Evolutionary conservation across 1,139 yeast genomes (phyloP).

Genomic region (Hanseniaspora uvarum): DNA sequence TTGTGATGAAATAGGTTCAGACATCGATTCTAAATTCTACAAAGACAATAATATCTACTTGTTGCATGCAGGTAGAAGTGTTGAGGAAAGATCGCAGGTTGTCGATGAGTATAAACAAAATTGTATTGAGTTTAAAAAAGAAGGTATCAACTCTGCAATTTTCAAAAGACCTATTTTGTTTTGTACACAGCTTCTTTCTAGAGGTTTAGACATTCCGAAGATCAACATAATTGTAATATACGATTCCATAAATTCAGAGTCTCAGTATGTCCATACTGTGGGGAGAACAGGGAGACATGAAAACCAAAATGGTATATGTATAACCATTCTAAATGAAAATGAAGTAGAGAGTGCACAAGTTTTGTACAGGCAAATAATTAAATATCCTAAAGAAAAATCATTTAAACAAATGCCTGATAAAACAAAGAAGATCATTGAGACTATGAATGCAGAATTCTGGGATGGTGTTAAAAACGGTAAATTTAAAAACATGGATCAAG

Average conservation of each 20-base stretch:
- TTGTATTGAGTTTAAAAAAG: slow-evolving; percentile 30
- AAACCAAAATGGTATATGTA: slow-evolving; percentile 54
- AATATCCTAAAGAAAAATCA: slow-evolving; percentile 50
- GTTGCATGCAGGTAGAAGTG: slow-evolving; percentile 90
- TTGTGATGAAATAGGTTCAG: slow-evolving; percentile 61
- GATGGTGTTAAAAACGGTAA: slow-evolving; percentile 60
- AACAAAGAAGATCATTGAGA: slow-evolving; percentile 33
- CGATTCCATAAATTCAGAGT: slow-evolving; percentile 86
- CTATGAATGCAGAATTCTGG: slow-evolving; percentile 48
- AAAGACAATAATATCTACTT: slow-evolving; percentile 50
- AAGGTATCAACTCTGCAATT: not conserved
- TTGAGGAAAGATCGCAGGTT: slow-evolving; percentile 68
- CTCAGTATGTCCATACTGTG: slow-evolving; percentile 91
- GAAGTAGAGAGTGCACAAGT: slow-evolving; percentile 53
- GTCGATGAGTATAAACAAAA: slow-evolving; percentile 63
- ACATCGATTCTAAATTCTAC: slow-evolving; percentile 22
- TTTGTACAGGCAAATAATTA: slow-evolving; percentile 45
- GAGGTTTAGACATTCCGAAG: slow-evolving; percentile 86
- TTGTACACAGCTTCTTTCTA: slow-evolving; percentile 89
- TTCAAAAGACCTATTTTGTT: slow-evolving; percentile 41
- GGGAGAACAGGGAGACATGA: slow-evolving; percentile 97
- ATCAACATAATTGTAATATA: slow-evolving; percentile 71
- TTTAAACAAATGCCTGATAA: slow-evolving; percentile 36
- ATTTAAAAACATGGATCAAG: slow-evolving; percentile 50
- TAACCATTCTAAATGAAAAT: slow-evolving; percentile 54